phyloP scores from a whole-genome alignment of 768 basidiomycete genomes.

The Daedaleopsis nitida region DNA sequence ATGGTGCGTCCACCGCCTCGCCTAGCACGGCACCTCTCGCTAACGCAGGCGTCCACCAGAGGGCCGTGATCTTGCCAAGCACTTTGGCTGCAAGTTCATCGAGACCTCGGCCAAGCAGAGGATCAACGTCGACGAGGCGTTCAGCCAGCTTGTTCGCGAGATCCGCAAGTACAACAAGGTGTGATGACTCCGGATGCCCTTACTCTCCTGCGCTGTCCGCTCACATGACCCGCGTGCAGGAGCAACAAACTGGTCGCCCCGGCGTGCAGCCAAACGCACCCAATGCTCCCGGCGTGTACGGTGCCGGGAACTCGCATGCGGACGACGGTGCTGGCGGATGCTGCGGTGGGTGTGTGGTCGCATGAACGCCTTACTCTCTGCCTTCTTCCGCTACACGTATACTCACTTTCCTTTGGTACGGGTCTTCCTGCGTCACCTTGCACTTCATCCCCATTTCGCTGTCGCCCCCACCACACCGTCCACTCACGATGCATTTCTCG shows the following conservation, averaged over 20 bases:
- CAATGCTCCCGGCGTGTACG: constrained; percentile 51
- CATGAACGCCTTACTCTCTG: constrained; percentile 28
- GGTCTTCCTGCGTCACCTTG: constrained; percentile 21
- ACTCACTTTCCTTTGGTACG: constrained; percentile 7
- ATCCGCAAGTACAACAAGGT: constrained; percentile 95
- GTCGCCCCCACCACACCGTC: constrained; percentile 9
- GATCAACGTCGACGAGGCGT: constrained; percentile 96
- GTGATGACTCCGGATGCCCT: constrained; percentile 15
- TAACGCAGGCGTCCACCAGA: constrained; percentile 49
- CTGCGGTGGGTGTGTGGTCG: constrained; percentile 70
- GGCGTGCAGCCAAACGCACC: constrained; percentile 46
- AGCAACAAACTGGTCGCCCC: constrained; percentile 78
- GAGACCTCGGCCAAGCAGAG: constrained; percentile 97
- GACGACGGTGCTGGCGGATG: constrained; percentile 62
- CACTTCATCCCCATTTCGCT: constrained; percentile 1
- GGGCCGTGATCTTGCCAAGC: constrained; percentile 95
- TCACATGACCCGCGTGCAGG: constrained; percentile 40
- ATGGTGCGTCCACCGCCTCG: constrained; percentile 55
- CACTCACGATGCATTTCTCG: constrained; percentile 5
- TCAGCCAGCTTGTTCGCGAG: constrained; percentile 89
- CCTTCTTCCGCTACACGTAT: not conserved
- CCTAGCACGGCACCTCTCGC: constrained; percentile 3
- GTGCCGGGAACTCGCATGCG: constrained; percentile 42
- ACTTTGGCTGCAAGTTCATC: constrained; percentile 92
- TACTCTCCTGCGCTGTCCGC: not conserved